phyloP scores from a whole-genome alignment of 208 protist genomes.

The Acanthamoeba rhysodes region DNA sequence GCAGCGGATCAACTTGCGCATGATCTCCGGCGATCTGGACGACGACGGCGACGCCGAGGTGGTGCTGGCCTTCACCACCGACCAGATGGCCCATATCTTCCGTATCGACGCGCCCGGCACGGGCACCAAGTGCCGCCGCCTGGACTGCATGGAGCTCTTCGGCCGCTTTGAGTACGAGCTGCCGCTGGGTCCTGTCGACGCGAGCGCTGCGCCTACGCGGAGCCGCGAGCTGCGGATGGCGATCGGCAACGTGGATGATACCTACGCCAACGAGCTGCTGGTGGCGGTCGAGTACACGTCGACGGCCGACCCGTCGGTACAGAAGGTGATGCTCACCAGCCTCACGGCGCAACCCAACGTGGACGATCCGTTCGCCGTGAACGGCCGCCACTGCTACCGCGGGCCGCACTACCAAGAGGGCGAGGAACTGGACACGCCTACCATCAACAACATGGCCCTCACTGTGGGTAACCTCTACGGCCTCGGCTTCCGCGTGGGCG shows the following conservation, averaged over 20 bases:
- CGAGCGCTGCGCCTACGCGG: background rate
- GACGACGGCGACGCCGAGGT: slow-evolving; percentile 45
- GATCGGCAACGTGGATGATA: slow-evolving; percentile 26
- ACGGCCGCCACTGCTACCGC: slow-evolving; percentile 4
- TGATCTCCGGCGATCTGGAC: slow-evolving; percentile 25
- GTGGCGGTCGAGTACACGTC: background rate
- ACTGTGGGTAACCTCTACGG: slow-evolving; percentile 12
- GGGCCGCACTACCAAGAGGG: slow-evolving; percentile 18
- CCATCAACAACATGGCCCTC: slow-evolving; percentile 45
- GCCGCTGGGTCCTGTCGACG: background rate
- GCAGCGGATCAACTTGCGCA: slow-evolving; percentile 5
- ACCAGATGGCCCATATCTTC: background rate
- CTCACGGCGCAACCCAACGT: background rate
- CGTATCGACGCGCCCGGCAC: slow-evolving; percentile 45
- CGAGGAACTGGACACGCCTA: background rate
- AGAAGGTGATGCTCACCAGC: background rate
- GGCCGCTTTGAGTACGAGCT: background rate
- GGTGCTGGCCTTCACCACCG: slow-evolving; percentile 19
- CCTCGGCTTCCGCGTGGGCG: slow-evolving; percentile 38
- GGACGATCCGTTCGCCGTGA: background rate
- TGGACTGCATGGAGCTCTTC: slow-evolving; percentile 56
- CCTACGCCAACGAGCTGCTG: slow-evolving; percentile 7
- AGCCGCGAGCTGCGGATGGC: slow-evolving; percentile 24
- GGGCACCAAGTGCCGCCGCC: slow-evolving; percentile 30
- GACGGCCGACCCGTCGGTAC: background rate